These are phyloP conservation scores for Lactifluus rugatus DNA, from an alignment of 768 basidiomycete species.

Conservation along the genomic window DNA sequence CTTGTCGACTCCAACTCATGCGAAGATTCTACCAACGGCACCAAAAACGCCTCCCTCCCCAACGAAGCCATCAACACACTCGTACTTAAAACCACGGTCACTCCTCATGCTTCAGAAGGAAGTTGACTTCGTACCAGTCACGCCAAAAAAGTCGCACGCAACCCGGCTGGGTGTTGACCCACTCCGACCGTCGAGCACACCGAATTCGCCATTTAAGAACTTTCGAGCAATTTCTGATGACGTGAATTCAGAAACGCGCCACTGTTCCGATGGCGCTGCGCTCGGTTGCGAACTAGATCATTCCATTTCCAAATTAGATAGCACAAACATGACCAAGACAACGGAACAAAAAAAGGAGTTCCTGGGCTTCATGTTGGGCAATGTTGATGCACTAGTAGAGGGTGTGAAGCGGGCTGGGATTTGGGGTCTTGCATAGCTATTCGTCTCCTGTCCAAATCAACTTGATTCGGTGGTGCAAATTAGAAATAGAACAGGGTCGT, in stretches of 20 bases:
- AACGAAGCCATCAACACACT: conserved; percentile 17
- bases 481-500: no score
- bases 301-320: conserved; percentile 13
- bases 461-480: neutral
- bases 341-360: conserved; percentile 80
- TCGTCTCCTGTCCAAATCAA: no score
- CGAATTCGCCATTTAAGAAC: conserved; percentile 14
- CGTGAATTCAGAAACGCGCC: neutral
- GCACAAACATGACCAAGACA: conserved; percentile 30
- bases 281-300: conserved; percentile 18
- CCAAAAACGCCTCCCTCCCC: conserved; percentile 12
- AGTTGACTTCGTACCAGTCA: conserved; percentile 63
- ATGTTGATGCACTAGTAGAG: conserved; percentile 85
- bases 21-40: conserved; percentile 1
- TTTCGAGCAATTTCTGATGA: neutral
- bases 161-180: conserved; percentile 26
- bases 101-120: conserved; percentile 62
- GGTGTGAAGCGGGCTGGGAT: conserved; percentile 80
- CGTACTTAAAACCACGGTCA: conserved; percentile 33
- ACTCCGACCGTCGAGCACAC: conserved; percentile 14
- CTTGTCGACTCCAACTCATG: conserved; percentile 26
- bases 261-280: conserved; percentile 10
- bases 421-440: conserved; percentile 58
- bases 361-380: conserved; percentile 74
- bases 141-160: conserved; percentile 48